Evolutionary conservation across 2,329 filamentous ascomycete species (phyloP).

Genomic region (Neurospora crassa): DNA sequence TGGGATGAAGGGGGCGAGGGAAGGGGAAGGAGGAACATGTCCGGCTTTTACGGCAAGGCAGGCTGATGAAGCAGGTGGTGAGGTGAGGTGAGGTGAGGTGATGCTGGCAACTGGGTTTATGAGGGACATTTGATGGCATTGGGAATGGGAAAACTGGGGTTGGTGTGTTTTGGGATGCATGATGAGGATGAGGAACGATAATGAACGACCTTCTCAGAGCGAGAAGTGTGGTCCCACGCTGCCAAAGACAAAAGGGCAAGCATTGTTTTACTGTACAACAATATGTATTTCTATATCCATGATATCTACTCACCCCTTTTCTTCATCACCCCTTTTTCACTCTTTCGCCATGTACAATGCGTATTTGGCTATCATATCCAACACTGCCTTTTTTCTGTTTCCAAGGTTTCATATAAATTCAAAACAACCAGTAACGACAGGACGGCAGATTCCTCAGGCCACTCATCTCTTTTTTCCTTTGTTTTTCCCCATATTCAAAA

Average conservation of each 20-base stretch:
- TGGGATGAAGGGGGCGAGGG: conserved; percentile 42
- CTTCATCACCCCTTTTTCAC: not conserved
- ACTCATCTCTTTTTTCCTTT: not conserved
- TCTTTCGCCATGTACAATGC: not conserved
- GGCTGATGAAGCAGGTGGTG: not conserved
- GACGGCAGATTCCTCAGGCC: not conserved
- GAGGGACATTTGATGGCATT: not conserved
- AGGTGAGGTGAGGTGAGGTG: conserved; percentile 6
- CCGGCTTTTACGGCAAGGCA: conserved; percentile 14
- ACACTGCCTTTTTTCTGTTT: not conserved
- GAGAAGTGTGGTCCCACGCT: not conserved
- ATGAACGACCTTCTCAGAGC: not conserved
- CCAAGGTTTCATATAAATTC: not conserved
- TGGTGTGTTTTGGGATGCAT: not conserved
- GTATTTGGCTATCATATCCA: too few species aligned
- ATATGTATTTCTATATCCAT: not conserved
- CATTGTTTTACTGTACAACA: not conserved
- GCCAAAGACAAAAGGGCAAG: not conserved
- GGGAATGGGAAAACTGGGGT: not conserved
- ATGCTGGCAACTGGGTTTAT: not conserved
- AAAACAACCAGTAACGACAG: not conserved
- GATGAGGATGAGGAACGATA: not conserved
- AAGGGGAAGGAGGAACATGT: conserved; percentile 8
- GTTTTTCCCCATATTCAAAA: not conserved
- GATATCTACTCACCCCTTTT: not conserved